Percentiles rank a stretch among this genome's conserved stretches.
Conservation (phyloP, 768 basidiomycete genomes). For the Panaeolus papilionaceus region DNA sequence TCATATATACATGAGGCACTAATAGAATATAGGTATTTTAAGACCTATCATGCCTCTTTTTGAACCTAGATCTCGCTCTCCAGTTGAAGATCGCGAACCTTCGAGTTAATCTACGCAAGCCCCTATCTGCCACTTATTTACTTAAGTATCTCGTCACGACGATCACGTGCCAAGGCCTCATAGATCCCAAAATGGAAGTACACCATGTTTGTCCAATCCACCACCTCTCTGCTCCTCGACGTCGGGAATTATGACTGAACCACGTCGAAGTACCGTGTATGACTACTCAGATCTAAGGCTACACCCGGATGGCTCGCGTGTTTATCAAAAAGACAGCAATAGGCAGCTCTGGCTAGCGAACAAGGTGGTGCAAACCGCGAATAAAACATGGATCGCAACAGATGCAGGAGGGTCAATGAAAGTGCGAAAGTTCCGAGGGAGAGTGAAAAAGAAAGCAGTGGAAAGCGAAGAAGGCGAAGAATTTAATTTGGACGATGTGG, state of each 20-base stretch:
- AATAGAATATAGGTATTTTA: no score
- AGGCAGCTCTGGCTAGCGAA: conserved; percentile 39
- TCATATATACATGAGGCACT: no score
- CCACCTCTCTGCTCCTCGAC: conserved; percentile 7
- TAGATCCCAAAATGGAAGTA: background rate
- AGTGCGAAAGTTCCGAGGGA: conserved; percentile 35
- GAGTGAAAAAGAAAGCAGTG: conserved; percentile 20
- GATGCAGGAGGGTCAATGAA: conserved; percentile 64
- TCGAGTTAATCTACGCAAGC: background rate
- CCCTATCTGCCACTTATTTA: conserved; percentile 2
- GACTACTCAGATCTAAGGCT: conserved; percentile 71
- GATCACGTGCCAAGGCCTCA: background rate
- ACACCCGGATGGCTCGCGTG: conserved; percentile 68
- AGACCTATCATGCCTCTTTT: background rate
- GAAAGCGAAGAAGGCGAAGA: conserved; percentile 19
- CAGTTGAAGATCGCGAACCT: background rate
- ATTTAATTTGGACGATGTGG: conserved; percentile 25
- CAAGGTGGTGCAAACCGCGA: conserved; percentile 46
- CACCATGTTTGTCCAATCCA: background rate
- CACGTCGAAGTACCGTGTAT: conserved; percentile 61
- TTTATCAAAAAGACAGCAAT: conserved; percentile 48
- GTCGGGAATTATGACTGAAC: conserved; percentile 30
- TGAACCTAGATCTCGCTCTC: background rate
- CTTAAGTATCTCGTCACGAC: background rate
- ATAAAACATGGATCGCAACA: conserved; percentile 70